Evolutionary conservation across 73 alveolate species (phyloP).

Genomic region (Breviolum minutum): DNA sequence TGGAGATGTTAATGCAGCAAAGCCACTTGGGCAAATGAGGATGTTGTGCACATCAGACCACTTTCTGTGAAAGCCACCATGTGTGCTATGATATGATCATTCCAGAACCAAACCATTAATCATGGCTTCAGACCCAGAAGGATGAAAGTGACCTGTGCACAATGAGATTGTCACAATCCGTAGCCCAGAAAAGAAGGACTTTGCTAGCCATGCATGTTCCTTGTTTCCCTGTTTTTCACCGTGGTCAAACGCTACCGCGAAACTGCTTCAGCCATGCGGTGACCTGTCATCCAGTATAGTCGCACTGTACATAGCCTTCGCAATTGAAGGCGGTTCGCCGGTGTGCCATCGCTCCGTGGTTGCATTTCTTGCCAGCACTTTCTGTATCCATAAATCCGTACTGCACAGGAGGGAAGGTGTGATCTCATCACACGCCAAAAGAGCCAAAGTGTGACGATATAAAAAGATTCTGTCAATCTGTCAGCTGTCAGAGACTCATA

Average conservation of each 20-base stretch:
- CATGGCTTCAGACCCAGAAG: too few relatives aligned
- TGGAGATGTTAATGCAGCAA: too few relatives aligned
- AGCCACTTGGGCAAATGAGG: too few relatives aligned
- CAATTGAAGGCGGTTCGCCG: conserved; percentile 47
- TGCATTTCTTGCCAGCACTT: conserved; percentile 47
- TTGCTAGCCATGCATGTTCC: too few relatives aligned
- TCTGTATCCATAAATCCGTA: conserved; percentile 29
- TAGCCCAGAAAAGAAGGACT: too few relatives aligned
- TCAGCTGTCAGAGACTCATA: too few relatives aligned
- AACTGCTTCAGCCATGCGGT: conserved; percentile 48
- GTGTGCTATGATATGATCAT: too few relatives aligned
- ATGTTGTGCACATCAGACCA: too few relatives aligned
- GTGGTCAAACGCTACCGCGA: conserved; percentile 71
- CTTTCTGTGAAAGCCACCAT: too few relatives aligned
- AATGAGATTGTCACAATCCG: too few relatives aligned
- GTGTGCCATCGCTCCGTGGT: conserved; percentile 61
- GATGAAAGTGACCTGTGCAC: too few relatives aligned
- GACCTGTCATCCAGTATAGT: not conserved
- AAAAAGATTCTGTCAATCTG: not conserved
- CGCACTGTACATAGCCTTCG: conserved; percentile 63
- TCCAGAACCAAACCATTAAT: too few relatives aligned
- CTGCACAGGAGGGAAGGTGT: conserved; percentile 47
- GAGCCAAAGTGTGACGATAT: not conserved
- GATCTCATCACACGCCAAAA: conserved; percentile 30
- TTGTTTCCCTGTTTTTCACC: conserved; percentile 46